A percentile compares a stretch with the other conserved stretches of the same genome.
Evolutionary conservation across 208 protist genomes (phyloP).

Genomic region (Trichomonas tenax): DNA sequence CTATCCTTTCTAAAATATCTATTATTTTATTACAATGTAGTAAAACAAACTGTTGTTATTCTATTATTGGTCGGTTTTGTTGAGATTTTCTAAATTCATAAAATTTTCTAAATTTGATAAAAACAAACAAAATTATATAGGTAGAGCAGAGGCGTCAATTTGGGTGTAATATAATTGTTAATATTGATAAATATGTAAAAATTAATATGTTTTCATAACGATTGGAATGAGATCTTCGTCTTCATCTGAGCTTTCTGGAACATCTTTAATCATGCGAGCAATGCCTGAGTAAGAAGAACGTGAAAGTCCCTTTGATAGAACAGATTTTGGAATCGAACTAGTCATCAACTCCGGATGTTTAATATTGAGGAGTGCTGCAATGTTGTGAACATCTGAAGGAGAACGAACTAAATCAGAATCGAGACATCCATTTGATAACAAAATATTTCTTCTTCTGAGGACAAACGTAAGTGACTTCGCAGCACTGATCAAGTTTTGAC

Average conservation of each 20-base stretch:
- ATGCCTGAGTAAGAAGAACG: not conserved
- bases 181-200: not conserved
- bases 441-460: not conserved
- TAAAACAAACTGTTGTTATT: too few species aligned
- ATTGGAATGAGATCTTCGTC: not conserved
- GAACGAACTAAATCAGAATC: not conserved
- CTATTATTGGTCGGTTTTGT: too few species aligned
- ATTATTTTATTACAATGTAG: too few species aligned
- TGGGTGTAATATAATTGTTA: too few species aligned
- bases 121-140: too few species aligned
- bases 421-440: not conserved
- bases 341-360: not conserved
- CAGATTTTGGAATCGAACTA: not conserved
- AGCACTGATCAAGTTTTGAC: not conserved
- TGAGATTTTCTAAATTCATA: too few species aligned
- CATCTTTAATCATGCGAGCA: not conserved
- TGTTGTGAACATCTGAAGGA: not conserved
- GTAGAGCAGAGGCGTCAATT: too few species aligned
- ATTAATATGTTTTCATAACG: not conserved
- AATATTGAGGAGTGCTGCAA: not conserved
- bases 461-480: not conserved
- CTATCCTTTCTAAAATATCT: not conserved
- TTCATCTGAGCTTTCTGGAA: not conserved
- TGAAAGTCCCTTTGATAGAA: not conserved
- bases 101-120: too few species aligned